Conservation (phyloP, 108 stramenopile species). For the Nitzschia inconspicua region DNA sequence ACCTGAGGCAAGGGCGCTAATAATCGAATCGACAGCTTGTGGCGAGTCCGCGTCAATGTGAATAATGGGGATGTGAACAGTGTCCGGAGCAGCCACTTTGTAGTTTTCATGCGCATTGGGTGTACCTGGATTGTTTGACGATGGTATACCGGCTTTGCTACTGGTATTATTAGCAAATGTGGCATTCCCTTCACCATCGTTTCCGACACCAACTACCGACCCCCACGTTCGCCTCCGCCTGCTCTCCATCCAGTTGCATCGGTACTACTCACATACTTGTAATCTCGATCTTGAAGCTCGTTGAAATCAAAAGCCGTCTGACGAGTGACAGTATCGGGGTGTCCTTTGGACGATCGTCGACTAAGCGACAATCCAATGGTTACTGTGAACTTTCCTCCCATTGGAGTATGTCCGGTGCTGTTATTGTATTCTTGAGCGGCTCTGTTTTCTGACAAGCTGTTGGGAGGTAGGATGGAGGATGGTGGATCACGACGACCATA, state of each 20-base stretch:
- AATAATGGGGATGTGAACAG: slow-evolving; percentile 87
- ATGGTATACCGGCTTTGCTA: background rate
- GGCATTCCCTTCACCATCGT: background rate
- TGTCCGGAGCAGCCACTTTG: slow-evolving; percentile 75
- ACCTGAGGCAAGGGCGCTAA: slow-evolving; percentile 72
- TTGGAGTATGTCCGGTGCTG: background rate
- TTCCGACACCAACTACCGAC: background rate
- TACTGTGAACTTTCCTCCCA: slow-evolving; percentile 35
- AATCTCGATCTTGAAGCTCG: slow-evolving; percentile 86
- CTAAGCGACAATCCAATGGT: slow-evolving; percentile 78
- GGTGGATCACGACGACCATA: background rate
- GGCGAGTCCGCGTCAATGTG: slow-evolving; percentile 65
- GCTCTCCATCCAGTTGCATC: slow-evolving; percentile 80
- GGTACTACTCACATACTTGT: slow-evolving; percentile 86
- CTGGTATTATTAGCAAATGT: background rate
- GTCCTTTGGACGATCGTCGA: slow-evolving; percentile 57
- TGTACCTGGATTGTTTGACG: slow-evolving; percentile 5
- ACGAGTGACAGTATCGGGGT: slow-evolving; percentile 82
- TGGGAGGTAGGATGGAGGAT: slow-evolving; percentile 27
- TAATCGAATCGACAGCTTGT: slow-evolving; percentile 58
- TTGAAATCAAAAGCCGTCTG: slow-evolving; percentile 91
- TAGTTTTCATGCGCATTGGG: slow-evolving; percentile 24
- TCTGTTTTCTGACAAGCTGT: slow-evolving; percentile 35
- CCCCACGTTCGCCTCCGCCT: slow-evolving; percentile 80
- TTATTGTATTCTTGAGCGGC: slow-evolving; percentile 22